Conservation (phyloP, 306 rosid genomes). For the Canavalia ensiformis region DNA sequence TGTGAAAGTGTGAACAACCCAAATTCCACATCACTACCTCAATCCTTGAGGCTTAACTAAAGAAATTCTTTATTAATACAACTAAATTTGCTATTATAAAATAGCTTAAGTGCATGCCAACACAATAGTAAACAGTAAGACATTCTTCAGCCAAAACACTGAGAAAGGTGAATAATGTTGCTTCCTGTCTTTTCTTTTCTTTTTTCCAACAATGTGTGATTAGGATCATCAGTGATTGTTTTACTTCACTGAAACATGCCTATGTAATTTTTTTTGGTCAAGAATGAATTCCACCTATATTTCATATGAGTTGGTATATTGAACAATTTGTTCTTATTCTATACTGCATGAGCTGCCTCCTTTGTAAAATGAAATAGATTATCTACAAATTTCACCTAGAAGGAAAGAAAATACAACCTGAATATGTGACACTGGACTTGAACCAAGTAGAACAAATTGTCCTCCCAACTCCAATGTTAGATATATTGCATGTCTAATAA, state of each 20-base stretch:
- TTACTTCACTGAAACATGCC: slow-evolving; percentile 36
- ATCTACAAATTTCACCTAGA: slow-evolving; percentile 41
- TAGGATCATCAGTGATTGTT: slow-evolving; percentile 3
- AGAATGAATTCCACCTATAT: slow-evolving; percentile 37
- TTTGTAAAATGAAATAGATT: slow-evolving; percentile 40
- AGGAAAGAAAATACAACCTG: slow-evolving; percentile 67
- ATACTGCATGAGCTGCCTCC: slow-evolving; percentile 7
- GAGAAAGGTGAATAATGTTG: neutral
- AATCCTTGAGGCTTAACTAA: neutral
- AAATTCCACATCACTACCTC: neutral
- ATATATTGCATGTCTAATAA: slow-evolving; percentile 91
- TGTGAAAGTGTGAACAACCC: neutral
- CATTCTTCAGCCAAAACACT: slow-evolving; percentile 29
- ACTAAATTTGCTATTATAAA: slow-evolving; percentile 14
- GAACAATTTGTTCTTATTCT: slow-evolving; percentile 13
- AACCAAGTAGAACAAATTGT: slow-evolving; percentile 95
- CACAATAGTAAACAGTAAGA: slow-evolving; percentile 23
- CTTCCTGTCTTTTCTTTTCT: neutral
- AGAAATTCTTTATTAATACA: slow-evolving; percentile 13
- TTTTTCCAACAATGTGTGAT: slow-evolving; percentile 20
- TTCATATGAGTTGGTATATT: neutral
- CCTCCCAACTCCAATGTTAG: slow-evolving; percentile 91
- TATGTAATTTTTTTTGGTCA: neutral
- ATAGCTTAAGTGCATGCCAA: slow-evolving; percentile 8
- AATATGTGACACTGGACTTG: slow-evolving; percentile 92